These are phyloP conservation scores for Phialemoniopsis sp. DNA, from an alignment of 2,329 filamentous ascomycete genomes.

Conservation along the genomic window DNA sequence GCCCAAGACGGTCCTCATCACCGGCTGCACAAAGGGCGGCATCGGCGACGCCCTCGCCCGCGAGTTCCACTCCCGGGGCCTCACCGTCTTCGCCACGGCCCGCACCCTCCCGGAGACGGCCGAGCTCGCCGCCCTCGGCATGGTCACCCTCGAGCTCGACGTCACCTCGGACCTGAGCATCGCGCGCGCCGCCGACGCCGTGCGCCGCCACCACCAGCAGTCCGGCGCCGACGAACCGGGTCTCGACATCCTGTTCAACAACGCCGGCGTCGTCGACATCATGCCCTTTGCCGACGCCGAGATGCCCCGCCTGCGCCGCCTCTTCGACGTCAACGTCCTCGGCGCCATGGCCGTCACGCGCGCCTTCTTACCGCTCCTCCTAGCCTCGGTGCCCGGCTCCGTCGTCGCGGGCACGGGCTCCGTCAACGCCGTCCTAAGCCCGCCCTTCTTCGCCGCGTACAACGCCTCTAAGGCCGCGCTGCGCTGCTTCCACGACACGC, in stretches of 20 bases:
- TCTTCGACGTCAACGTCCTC: constrained; percentile 19
- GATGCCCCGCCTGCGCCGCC: constrained; percentile 6
- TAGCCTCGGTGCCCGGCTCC: constrained; percentile 12
- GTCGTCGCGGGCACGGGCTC: constrained; percentile 20
- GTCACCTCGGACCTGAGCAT: constrained; percentile 20
- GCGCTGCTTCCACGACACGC: constrained; percentile 12
- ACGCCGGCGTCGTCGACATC: constrained; percentile 11
- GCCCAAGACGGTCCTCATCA: constrained; percentile 20
- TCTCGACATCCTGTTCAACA: constrained; percentile 15
- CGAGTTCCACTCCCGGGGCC: constrained; percentile 22
- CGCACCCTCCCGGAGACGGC: constrained; percentile 18
- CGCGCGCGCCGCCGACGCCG: constrained; percentile 7
- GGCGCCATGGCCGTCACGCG: constrained; percentile 23
- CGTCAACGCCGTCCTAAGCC: constrained; percentile 21
- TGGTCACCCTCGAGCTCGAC: constrained; percentile 20
- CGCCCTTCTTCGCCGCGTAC: constrained; percentile 22
- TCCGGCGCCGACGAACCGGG: not conserved
- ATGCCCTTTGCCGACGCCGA: constrained; percentile 12
- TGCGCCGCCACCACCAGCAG: constrained; percentile 1
- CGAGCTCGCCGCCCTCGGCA: constrained; percentile 14
- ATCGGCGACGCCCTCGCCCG: constrained; percentile 22
- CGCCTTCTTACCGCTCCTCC: constrained; percentile 22
- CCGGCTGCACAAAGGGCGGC: constrained; percentile 24
- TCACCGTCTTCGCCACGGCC: constrained; percentile 22
- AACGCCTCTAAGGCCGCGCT: constrained; percentile 24